These are phyloP conservation scores for Cucumis cinereus DNA, from an alignment of 306 rosid genomes.

Conservation along the genomic window DNA sequence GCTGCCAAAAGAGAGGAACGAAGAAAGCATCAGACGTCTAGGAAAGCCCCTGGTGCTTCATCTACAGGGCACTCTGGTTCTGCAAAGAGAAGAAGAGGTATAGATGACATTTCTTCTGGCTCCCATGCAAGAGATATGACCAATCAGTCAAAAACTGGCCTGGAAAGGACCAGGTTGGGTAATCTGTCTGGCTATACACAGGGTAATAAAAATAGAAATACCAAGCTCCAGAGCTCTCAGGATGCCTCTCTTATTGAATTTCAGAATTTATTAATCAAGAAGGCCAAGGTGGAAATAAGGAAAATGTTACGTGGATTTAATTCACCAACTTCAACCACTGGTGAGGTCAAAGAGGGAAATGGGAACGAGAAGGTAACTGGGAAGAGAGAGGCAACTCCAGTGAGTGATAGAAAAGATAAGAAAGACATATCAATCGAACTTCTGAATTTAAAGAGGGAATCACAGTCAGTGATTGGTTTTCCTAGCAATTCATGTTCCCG, in stretches of 20 bases:
- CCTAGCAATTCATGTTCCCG: conserved; percentile 9
- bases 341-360: conserved; percentile 8
- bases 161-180: conserved; percentile 13
- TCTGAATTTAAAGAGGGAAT: conserved; percentile 11
- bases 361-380: conserved; percentile 9
- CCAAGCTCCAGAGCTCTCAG: conserved; percentile 14
- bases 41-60: conserved; percentile 24
- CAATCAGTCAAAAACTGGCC: conserved; percentile 29
- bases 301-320: conserved; percentile 31
- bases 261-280: conserved; percentile 36
- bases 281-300: conserved; percentile 53
- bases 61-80: conserved; percentile 27
- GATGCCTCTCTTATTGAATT: conserved; percentile 29
- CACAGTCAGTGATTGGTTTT: conserved; percentile 4
- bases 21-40: conserved; percentile 52
- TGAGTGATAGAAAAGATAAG: background rate
- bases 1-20: conserved; percentile 59
- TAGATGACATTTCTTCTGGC: conserved; percentile 31
- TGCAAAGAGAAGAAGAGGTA: conserved; percentile 53
- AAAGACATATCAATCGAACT: background rate
- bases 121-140: conserved; percentile 20
- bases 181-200: conserved; percentile 17
- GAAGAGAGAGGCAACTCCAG: conserved; percentile 14
- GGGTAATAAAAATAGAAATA: conserved; percentile 12
- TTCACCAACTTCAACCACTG: conserved; percentile 6